Evolutionary conservation across 257 asterid species (phyloP).

Genomic region (Scutellaria barbata): DNA sequence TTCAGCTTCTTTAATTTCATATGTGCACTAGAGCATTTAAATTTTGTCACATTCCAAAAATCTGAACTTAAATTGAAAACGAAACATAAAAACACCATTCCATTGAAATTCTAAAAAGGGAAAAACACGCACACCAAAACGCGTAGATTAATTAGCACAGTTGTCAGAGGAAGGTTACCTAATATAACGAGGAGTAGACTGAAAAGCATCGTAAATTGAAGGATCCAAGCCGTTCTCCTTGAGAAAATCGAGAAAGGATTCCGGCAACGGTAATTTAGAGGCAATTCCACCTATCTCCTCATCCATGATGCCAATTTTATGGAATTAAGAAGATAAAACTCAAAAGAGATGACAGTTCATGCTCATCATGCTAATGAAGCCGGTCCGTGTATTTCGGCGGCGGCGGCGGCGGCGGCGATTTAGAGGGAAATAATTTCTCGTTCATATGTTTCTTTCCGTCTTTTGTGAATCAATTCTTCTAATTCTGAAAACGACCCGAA

Average conservation of each 20-base stretch:
- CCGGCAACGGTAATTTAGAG: constrained; percentile 62
- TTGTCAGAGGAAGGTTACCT: constrained; percentile 53
- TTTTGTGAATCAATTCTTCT: not conserved
- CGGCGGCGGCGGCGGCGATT: constrained; percentile 32
- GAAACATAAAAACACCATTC: constrained; percentile 1
- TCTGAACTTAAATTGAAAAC: not conserved
- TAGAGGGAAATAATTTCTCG: not conserved
- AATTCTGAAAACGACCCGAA: not conserved
- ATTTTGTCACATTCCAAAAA: not conserved
- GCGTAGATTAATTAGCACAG: not conserved
- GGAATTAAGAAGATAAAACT: not conserved
- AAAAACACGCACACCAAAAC: not conserved
- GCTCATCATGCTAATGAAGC: not conserved
- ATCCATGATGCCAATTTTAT: constrained; percentile 38
- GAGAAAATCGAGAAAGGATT: constrained; percentile 75
- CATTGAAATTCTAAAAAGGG: constrained; percentile 13
- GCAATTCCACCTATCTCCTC: constrained; percentile 35
- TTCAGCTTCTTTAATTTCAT: not conserved
- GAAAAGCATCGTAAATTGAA: constrained; percentile 61
- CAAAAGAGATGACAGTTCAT: not conserved
- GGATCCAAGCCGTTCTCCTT: constrained; percentile 75
- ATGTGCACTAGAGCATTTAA: constrained; percentile 7
- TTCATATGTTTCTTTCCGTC: not conserved
- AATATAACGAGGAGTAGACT: constrained; percentile 82
- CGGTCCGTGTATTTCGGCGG: not conserved